Percentiles rank a stretch among this genome's conserved stretches.
phyloP scores from a whole-genome alignment of 2,329 filamentous ascomycete species.

The Xylogone sp. region DNA sequence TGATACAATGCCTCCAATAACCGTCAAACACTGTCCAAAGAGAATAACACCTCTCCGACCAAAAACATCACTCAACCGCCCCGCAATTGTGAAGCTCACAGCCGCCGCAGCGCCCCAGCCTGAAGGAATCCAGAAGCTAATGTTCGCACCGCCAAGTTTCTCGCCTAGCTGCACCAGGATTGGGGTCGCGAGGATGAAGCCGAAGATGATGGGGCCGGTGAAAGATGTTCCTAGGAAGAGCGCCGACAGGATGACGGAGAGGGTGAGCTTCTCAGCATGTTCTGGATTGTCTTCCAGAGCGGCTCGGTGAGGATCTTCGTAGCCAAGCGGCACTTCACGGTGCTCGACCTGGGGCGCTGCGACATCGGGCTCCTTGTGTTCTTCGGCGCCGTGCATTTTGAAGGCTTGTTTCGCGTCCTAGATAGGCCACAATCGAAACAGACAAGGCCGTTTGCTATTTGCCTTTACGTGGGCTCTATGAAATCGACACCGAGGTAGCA shows the following conservation, averaged over 20 bases:
- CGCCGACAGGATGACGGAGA: slow-evolving; percentile 10
- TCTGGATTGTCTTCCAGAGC: slow-evolving; percentile 13
- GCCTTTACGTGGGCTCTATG: not conserved
- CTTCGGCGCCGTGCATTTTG: slow-evolving; percentile 5
- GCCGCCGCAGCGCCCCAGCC: slow-evolving; percentile 34
- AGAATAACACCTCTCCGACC: slow-evolving; percentile 38
- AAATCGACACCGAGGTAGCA: too few species aligned
- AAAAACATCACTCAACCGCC: slow-evolving; percentile 38
- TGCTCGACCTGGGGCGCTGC: slow-evolving; percentile 4
- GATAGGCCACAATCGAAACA: too few species aligned
- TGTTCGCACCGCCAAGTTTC: slow-evolving; percentile 12
- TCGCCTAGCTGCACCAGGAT: slow-evolving; percentile 21
- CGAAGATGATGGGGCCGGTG: slow-evolving; percentile 15
- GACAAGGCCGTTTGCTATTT: not conserved
- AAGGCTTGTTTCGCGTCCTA: not conserved
- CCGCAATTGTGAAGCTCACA: slow-evolving; percentile 37
- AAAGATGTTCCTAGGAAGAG: slow-evolving; percentile 15
- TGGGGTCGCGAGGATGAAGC: slow-evolving; percentile 20
- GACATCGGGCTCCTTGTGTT: slow-evolving; percentile 5
- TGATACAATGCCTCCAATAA: slow-evolving; percentile 34
- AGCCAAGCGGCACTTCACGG: slow-evolving; percentile 7
- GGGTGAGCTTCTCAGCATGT: slow-evolving; percentile 11
- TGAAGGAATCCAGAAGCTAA: slow-evolving; percentile 14
- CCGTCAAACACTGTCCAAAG: slow-evolving; percentile 26
- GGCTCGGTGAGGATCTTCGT: slow-evolving; percentile 13